Percentiles rank a stretch among this genome's conserved stretches.
These are phyloP conservation scores for Aspergillus tamarii DNA, from an alignment of 2,329 filamentous ascomycete genomes.

Conservation along the genomic window DNA sequence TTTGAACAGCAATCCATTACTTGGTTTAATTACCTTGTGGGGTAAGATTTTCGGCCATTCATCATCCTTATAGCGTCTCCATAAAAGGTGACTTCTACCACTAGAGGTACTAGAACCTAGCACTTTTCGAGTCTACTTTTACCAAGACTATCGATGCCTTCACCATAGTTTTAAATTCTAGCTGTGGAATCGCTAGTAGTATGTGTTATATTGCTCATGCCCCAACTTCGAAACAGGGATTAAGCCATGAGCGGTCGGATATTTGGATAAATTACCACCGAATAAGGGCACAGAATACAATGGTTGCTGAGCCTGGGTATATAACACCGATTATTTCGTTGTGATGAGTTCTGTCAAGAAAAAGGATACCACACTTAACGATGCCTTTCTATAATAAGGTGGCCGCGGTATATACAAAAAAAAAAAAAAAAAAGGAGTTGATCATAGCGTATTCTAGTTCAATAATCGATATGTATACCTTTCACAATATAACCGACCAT, in stretches of 20 bases:
- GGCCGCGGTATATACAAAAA: not conserved
- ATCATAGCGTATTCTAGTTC: not conserved
- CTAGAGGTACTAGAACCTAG: not conserved
- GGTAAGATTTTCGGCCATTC: constrained; percentile 3
- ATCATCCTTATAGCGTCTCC: not conserved
- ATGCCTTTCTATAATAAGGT: not conserved
- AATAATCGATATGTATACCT: constrained; percentile 13
- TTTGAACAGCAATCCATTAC: constrained; percentile 3
- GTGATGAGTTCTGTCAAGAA: not conserved
- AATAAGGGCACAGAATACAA: not conserved
- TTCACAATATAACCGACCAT: constrained; percentile 4
- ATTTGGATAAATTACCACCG: not conserved
- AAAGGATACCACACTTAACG: not conserved
- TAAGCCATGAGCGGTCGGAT: not conserved
- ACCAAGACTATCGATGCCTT: no score
- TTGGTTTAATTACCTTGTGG: not conserved
- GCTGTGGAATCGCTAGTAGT: no score
- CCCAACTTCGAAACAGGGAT: not conserved
- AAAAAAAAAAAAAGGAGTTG: not conserved
- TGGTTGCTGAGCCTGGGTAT: not conserved
- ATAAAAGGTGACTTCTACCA: not conserved
- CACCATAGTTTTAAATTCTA: no score
- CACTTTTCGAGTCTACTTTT: not conserved
- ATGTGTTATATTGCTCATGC: not conserved
- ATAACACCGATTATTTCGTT: not conserved